These are phyloP conservation scores for Stachybotrys chartarum DNA, from an alignment of 2,329 filamentous ascomycete genomes.

Conservation along the genomic window DNA sequence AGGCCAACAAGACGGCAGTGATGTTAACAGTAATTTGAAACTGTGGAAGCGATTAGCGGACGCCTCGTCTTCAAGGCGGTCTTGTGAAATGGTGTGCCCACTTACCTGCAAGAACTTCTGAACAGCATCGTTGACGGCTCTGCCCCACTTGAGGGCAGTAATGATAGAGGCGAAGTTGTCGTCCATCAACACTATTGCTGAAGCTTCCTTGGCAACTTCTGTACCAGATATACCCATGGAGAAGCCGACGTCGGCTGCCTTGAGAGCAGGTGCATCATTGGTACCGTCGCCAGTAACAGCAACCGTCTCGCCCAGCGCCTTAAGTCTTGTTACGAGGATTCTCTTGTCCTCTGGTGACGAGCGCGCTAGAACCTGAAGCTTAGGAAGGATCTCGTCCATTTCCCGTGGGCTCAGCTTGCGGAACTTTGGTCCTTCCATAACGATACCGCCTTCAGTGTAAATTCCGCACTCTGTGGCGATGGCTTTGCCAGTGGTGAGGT, in stretches of 20 bases:
- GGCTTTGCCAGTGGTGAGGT: constrained; percentile 35
- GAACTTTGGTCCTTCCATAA: constrained; percentile 50
- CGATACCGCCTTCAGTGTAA: constrained; percentile 55
- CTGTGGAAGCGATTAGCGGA: constrained; percentile 20
- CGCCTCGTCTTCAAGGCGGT: background rate
- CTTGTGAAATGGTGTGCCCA: background rate
- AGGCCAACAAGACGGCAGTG: constrained; percentile 58
- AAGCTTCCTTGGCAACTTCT: constrained; percentile 60
- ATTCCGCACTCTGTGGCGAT: constrained; percentile 36
- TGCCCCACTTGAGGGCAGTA: constrained; percentile 59
- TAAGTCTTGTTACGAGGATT: constrained; percentile 55
- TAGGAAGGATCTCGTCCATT: constrained; percentile 45
- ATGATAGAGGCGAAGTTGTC: constrained; percentile 62
- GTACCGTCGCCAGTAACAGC: constrained; percentile 62
- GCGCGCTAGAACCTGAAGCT: constrained; percentile 60
- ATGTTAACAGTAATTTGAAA: constrained; percentile 66
- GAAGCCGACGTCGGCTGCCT: constrained; percentile 60
- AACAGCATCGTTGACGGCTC: constrained; percentile 60
- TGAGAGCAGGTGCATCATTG: constrained; percentile 59
- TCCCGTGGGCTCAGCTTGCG: constrained; percentile 44
- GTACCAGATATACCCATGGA: constrained; percentile 62
- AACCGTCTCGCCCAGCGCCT: constrained; percentile 58
- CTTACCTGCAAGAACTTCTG: constrained; percentile 56
- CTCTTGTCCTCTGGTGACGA: constrained; percentile 66
- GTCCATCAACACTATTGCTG: constrained; percentile 59